Conservation (phyloP, 78 protist genomes). For the Dictyostelium firmibasis region DNA sequence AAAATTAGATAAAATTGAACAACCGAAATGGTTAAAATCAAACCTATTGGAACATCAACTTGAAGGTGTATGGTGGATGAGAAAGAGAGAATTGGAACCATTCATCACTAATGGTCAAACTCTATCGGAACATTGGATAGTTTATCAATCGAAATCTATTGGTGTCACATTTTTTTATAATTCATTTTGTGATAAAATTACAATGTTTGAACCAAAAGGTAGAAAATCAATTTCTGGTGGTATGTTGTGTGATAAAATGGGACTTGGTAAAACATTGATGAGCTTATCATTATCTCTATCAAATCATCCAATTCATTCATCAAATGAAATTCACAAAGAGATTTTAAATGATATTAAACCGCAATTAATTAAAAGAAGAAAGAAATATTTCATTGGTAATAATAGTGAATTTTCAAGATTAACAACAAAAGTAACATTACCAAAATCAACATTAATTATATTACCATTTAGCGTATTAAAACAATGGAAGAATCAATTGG, state of each 20-base stretch:
- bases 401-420: background rate
- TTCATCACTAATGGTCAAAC: background rate
- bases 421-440: background rate
- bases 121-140: background rate
- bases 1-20: background rate
- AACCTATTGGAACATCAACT: background rate
- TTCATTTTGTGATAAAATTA: slow-evolving; percentile 29
- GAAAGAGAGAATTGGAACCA: slow-evolving; percentile 40
- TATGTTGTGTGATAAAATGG: slow-evolving; percentile 77
- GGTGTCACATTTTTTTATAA: slow-evolving; percentile 33
- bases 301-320: slow-evolving; percentile 19
- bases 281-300: slow-evolving; percentile 13
- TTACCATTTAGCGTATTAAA: slow-evolving; percentile 12
- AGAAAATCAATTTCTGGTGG: slow-evolving; percentile 34
- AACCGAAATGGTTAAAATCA: background rate
- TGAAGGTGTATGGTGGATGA: slow-evolving; percentile 59
- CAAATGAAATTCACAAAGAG: background rate
- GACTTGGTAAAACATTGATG: slow-evolving; percentile 82
- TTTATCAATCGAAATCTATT: background rate
- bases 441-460: slow-evolving; percentile 40
- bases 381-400: background rate
- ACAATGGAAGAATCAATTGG: slow-evolving; percentile 56
- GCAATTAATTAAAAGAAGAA: background rate
- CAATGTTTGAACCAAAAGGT: slow-evolving; percentile 11
- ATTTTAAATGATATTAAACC: background rate